Conservation (phyloP, 2,329 filamentous ascomycete genomes). For the Neophaeococcomyces aloes region DNA sequence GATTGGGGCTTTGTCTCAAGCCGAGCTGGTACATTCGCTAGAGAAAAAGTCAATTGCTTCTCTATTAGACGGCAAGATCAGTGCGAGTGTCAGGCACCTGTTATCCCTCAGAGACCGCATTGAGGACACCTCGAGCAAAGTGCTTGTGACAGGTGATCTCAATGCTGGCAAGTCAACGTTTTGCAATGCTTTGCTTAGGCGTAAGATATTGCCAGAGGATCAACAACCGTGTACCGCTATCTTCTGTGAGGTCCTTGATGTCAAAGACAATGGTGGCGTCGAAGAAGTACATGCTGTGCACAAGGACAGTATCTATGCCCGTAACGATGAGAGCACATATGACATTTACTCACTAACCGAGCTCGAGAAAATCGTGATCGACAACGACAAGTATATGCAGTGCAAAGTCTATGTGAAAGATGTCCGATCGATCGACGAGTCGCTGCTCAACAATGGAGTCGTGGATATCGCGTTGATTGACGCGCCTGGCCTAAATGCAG, state of each 20-base stretch:
- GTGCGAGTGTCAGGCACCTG: constrained; percentile 84
- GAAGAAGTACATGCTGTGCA: constrained; percentile 96
- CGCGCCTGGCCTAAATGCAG: constrained; percentile 86
- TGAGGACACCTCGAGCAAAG: constrained; percentile 94
- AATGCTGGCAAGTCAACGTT: constrained; percentile 99
- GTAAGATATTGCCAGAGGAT: constrained; percentile 89
- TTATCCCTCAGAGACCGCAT: constrained; percentile 81
- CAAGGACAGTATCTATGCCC: constrained; percentile 66
- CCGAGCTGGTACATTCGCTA: constrained; percentile 85
- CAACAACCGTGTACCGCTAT: constrained; percentile 97
- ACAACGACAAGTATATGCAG: constrained; percentile 79
- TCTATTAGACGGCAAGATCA: constrained; percentile 85
- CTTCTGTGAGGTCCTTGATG: constrained; percentile 93
- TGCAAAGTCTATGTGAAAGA: constrained; percentile 98
- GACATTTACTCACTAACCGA: constrained; percentile 70
- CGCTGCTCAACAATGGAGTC: constrained; percentile 89
- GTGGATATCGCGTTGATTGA: constrained; percentile 97
- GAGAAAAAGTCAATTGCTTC: constrained; percentile 87
- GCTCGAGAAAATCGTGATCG: constrained; percentile 78
- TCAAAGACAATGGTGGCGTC: constrained; percentile 75
- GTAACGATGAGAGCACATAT: constrained; percentile 88
- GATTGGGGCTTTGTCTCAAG: constrained; percentile 72
- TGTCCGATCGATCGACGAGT: constrained; percentile 78
- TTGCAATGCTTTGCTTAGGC: constrained; percentile 87
- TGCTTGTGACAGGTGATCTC: constrained; percentile 86